Evolutionary conservation across 306 rosid species (phyloP).

Genomic region (Nissolia schottii): DNA sequence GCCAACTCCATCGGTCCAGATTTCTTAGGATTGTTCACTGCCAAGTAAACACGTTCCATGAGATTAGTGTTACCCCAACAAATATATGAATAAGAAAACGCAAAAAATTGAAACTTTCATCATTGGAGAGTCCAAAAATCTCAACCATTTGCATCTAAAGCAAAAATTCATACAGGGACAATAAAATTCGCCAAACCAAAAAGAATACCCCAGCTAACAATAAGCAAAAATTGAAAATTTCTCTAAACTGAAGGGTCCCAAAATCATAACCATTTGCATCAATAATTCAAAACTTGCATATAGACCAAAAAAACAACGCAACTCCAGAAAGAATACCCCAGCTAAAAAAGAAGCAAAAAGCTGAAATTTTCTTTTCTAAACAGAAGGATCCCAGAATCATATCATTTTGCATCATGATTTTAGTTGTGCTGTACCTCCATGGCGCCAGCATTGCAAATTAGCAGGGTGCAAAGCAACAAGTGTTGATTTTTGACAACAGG

Average conservation of each 20-base stretch:
- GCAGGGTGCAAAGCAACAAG: conserved; percentile 43
- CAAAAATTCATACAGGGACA: background rate
- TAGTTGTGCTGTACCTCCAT: conserved; percentile 37
- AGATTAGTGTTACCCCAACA: background rate
- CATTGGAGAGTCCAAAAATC: background rate
- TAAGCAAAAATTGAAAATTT: background rate
- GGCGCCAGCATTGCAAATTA: conserved; percentile 44
- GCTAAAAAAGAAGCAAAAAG: background rate
- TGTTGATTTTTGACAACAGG: conserved; percentile 50
- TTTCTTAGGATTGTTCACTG: conserved; percentile 93
- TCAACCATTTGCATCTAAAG: background rate
- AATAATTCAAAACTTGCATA: background rate
- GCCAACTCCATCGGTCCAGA: no score
- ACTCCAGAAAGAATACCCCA: background rate
- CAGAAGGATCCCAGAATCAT: background rate
- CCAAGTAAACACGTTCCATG: conserved; percentile 18
- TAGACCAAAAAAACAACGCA: background rate
- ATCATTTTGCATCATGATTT: no score
- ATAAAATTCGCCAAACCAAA: background rate
- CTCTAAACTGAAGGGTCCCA: background rate
- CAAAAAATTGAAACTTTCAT: background rate
- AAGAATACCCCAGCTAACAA: background rate
- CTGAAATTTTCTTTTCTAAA: background rate
- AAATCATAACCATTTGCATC: conserved; percentile 1
- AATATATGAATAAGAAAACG: background rate